Evolutionary conservation across 1,284 basidiomycete species (phyloP).

Genomic region (Leccinum colubrinum): DNA sequence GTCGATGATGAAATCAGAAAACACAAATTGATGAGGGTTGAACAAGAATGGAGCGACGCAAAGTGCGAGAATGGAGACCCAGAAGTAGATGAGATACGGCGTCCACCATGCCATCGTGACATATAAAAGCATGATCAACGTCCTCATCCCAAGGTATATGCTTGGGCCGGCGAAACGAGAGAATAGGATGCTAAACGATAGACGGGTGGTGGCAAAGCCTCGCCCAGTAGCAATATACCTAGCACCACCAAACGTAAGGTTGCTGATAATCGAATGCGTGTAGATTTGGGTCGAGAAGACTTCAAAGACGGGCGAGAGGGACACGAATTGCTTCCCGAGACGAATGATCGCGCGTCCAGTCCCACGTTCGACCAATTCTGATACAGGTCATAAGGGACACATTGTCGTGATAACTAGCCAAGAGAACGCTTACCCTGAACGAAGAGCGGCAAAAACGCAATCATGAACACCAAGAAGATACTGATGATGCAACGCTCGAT

Average conservation of each 20-base stretch:
- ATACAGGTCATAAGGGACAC: background rate
- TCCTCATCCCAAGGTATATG: conserved; percentile 94
- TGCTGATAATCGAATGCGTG: conserved; percentile 92
- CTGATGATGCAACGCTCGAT: conserved; percentile 93
- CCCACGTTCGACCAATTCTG: conserved; percentile 91
- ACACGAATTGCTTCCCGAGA: conserved; percentile 89
- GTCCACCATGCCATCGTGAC: conserved; percentile 89
- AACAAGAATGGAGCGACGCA: conserved; percentile 94
- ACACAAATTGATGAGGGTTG: conserved; percentile 96
- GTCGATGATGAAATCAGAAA: conserved; percentile 93
- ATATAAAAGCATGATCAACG: conserved; percentile 86
- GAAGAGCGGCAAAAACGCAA: conserved; percentile 91
- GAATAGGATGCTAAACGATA: conserved; percentile 91
- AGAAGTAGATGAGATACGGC: conserved; percentile 93
- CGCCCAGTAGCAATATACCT: conserved; percentile 99
- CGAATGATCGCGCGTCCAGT: conserved; percentile 87
- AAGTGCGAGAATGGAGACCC: conserved; percentile 85
- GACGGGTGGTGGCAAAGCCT: conserved; percentile 93
- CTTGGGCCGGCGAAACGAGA: conserved; percentile 96
- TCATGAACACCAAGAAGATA: conserved; percentile 96
- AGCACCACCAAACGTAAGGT: conserved; percentile 93
- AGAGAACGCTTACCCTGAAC: conserved; percentile 70
- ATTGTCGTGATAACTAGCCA: background rate
- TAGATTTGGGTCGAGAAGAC: conserved; percentile 97
- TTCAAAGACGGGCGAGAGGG: conserved; percentile 92